Percentiles rank a stretch among this genome's conserved stretches.
Conservation (phyloP, 2,329 filamentous ascomycete genomes). For the Neonectria hederae region DNA sequence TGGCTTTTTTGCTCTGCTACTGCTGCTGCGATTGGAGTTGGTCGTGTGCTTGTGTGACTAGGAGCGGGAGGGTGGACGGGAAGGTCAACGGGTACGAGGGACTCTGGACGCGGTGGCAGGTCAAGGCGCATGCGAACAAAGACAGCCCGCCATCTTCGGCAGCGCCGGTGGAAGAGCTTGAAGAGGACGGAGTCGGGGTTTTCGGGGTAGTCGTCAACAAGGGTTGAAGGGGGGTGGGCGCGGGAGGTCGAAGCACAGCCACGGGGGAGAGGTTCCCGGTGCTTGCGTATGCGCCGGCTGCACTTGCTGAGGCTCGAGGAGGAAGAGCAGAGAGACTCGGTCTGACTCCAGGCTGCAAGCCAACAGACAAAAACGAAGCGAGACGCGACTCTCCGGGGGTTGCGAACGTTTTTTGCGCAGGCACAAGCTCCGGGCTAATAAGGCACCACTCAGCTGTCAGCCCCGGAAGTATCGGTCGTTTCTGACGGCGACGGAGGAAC, state of each 20-base stretch:
- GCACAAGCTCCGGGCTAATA: slow-evolving; percentile 20
- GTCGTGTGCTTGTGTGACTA: slow-evolving; percentile 8
- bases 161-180: slow-evolving; percentile 35
- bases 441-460: slow-evolving; percentile 26
- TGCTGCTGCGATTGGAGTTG: slow-evolving; percentile 16
- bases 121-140: slow-evolving; percentile 40
- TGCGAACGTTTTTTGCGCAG: background rate
- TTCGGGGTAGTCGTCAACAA: slow-evolving; percentile 22
- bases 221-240: slow-evolving; percentile 23
- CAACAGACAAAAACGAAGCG: slow-evolving; percentile 15
- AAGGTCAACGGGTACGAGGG: background rate
- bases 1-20: slow-evolving; percentile 28
- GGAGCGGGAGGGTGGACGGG: background rate
- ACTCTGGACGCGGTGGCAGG: slow-evolving; percentile 33
- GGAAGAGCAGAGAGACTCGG: slow-evolving; percentile 12
- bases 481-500: slow-evolving; percentile 19
- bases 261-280: slow-evolving; percentile 21
- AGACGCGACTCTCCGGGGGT: slow-evolving; percentile 1
- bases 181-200: slow-evolving; percentile 21
- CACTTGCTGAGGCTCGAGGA: slow-evolving; percentile 23
- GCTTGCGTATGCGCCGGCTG: slow-evolving; percentile 19
- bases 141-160: slow-evolving; percentile 44
- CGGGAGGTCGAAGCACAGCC: slow-evolving; percentile 26
- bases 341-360: slow-evolving; percentile 21
- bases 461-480: slow-evolving; percentile 43